These are phyloP conservation scores for Halenospora varia DNA, from an alignment of 495 filamentous ascomycete genomes.

Conservation along the genomic window DNA sequence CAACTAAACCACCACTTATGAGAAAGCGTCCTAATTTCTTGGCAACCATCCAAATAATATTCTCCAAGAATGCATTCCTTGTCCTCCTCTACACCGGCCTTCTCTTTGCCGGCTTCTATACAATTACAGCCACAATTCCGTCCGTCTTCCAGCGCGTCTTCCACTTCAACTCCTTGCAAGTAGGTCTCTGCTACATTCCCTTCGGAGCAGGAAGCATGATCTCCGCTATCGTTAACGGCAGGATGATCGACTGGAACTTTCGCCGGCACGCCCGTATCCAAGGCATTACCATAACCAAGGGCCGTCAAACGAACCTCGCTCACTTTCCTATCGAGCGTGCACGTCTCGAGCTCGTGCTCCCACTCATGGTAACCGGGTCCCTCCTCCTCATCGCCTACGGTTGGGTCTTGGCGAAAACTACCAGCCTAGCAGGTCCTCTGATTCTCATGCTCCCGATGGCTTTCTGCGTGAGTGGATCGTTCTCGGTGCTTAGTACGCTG, in stretches of 20 bases:
- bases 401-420: constrained; percentile 47
- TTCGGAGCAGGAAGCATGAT: constrained; percentile 58
- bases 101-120: constrained; percentile 58
- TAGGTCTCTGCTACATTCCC: constrained; percentile 55
- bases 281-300: constrained; percentile 41
- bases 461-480: constrained; percentile 43
- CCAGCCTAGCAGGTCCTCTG: constrained; percentile 41
- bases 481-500: constrained; percentile 47
- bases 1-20: constrained; percentile 6
- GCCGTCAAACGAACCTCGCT: constrained; percentile 41
- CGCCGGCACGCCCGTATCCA: constrained; percentile 35
- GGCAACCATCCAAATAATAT: constrained; percentile 52
- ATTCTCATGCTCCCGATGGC: constrained; percentile 55
- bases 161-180: constrained; percentile 51
- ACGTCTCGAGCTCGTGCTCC: constrained; percentile 53
- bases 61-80: constrained; percentile 56
- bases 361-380: constrained; percentile 38
- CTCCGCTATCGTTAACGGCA: constrained; percentile 54
- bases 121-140: constrained; percentile 47
- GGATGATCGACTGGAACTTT: constrained; percentile 51
- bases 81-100: constrained; percentile 53
- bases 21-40: constrained; percentile 54
- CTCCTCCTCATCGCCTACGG: constrained; percentile 46
- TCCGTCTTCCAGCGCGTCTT: constrained; percentile 50
- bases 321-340: constrained; percentile 64